Conservation (phyloP, 2,329 filamentous ascomycete species). For the Talaromyces piceae region DNA sequence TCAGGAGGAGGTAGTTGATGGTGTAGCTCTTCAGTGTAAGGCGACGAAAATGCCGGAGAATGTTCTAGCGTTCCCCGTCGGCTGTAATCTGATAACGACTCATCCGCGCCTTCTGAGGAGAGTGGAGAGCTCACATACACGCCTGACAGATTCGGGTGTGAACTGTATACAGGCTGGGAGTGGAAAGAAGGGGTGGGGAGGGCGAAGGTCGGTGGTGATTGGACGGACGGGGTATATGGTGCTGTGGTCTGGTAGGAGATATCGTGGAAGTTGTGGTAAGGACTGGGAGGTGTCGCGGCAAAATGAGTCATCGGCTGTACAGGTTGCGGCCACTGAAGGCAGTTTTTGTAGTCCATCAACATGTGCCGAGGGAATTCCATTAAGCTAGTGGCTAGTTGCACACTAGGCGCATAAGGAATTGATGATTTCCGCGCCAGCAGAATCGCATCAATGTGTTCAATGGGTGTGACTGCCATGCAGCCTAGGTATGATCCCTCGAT, state of each 20-base stretch:
- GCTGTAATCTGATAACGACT: constrained; percentile 23
- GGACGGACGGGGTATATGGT: constrained; percentile 34
- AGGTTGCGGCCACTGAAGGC: constrained; percentile 54
- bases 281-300: constrained; percentile 29
- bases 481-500: constrained; percentile 85
- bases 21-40: constrained; percentile 28
- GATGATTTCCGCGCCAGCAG: constrained; percentile 62
- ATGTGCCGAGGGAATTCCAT: constrained; percentile 68
- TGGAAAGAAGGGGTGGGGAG: constrained; percentile 33
- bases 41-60: constrained; percentile 31
- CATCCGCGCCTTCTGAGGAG: constrained; percentile 27
- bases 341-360: constrained; percentile 59
- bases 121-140: constrained; percentile 30
- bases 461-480: constrained; percentile 67
- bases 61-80: constrained; percentile 25
- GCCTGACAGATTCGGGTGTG: constrained; percentile 27
- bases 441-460: constrained; percentile 77
- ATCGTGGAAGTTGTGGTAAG: constrained; percentile 26
- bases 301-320: constrained; percentile 28
- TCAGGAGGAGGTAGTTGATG: constrained; percentile 23
- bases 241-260: constrained; percentile 31
- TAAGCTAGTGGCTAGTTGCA: constrained; percentile 56
- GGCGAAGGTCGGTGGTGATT: constrained; percentile 32
- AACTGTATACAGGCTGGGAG: constrained; percentile 24
- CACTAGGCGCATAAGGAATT: constrained; percentile 49